Percentiles rank a stretch among this genome's conserved stretches.
phyloP scores from a whole-genome alignment of 225 moss, liverwort and hornwort genomes.

The Asterella californica region DNA sequence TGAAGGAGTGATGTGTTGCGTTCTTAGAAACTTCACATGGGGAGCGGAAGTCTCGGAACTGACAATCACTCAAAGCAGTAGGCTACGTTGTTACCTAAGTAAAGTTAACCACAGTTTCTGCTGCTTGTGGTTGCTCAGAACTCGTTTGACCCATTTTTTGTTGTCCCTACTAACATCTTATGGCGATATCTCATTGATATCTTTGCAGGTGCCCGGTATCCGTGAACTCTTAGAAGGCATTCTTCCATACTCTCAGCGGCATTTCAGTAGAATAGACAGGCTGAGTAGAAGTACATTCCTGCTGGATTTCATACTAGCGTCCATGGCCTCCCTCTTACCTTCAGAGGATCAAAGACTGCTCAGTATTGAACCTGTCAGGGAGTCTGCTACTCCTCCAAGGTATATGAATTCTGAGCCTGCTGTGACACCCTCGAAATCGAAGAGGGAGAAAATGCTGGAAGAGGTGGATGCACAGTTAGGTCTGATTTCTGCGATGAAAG shows the following conservation, averaged over 20 bases:
- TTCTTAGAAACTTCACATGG: too few relatives aligned
- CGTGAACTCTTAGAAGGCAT: constrained; percentile 87
- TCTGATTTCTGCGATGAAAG: constrained; percentile 18
- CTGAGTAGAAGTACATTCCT: constrained; percentile 73
- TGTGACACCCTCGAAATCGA: neutral
- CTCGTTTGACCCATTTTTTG: neutral
- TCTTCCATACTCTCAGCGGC: constrained; percentile 80
- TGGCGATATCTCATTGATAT: neutral
- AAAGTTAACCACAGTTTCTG: too few relatives aligned
- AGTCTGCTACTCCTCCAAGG: neutral
- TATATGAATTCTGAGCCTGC: neutral
- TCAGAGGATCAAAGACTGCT: constrained; percentile 14
- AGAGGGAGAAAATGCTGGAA: constrained; percentile 18
- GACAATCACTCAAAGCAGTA: too few relatives aligned
- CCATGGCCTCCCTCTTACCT: constrained; percentile 35
- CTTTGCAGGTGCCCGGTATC: constrained; percentile 68
- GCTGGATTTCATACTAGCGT: constrained; percentile 59
- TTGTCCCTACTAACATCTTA: neutral
- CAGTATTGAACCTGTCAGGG: constrained; percentile 4
- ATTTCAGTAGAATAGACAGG: constrained; percentile 73
- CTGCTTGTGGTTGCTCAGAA: too few relatives aligned
- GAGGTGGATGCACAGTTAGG: constrained; percentile 19
- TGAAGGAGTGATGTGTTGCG: neutral
- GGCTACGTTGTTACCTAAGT: too few relatives aligned
- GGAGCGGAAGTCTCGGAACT: too few relatives aligned